Percentiles rank a stretch among this genome's conserved stretches.
phyloP scores from a whole-genome alignment of 1,284 basidiomycete genomes.

The Marasmius oreades region DNA sequence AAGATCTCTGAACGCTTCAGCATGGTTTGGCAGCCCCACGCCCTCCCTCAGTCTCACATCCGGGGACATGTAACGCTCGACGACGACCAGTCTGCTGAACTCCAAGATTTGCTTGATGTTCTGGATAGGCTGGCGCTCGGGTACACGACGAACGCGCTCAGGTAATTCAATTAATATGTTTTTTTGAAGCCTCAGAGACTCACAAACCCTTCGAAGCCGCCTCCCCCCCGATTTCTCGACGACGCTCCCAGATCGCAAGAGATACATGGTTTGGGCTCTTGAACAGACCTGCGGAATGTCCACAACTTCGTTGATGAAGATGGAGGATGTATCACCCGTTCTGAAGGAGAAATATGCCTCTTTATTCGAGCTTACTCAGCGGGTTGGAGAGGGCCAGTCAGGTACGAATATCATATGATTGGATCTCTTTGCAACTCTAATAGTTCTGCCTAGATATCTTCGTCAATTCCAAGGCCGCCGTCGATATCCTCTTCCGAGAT shows the following conservation, averaged over 20 bases:
- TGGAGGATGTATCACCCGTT: not conserved
- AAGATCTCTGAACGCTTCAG: not conserved
- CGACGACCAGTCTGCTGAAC: not conserved
- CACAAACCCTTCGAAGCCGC: not conserved
- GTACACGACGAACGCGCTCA: not conserved
- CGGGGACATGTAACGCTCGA: not conserved
- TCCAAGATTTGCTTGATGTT: not conserved
- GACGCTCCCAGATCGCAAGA: not conserved
- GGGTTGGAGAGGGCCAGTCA: not conserved
- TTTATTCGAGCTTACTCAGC: not conserved
- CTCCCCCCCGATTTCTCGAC: not conserved
- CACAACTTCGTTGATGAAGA: not conserved
- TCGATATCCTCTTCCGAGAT: constrained; percentile 19
- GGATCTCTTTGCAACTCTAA: not conserved
- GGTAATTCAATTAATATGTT: not conserved
- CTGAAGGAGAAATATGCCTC: constrained; percentile 1
- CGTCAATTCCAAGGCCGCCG: constrained; percentile 11
- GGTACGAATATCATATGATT: not conserved
- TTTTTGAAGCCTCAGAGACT: not conserved
- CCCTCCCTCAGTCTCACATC: not conserved
- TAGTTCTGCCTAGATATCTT: not conserved
- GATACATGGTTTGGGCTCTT: not conserved
- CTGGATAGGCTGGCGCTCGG: not conserved
- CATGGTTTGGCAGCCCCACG: constrained; percentile 1
- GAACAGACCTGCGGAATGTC: not conserved